Base-by-base conservation (phyloP, 495 filamentous ascomycete species). In the Aspergillus nanangensis region DNA sequence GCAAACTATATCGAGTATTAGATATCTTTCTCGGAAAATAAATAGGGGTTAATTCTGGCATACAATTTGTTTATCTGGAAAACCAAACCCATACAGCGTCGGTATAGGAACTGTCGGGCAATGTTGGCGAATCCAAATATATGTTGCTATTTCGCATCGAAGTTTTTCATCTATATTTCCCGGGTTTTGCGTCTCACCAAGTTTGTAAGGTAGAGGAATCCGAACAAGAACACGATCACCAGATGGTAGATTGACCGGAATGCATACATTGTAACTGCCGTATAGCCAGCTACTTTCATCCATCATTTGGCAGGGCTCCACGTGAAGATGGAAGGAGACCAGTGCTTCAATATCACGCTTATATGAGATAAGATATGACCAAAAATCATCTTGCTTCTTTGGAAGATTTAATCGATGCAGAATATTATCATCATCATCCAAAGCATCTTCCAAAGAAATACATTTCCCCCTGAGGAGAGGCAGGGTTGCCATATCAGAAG, bases 211-310 rank as follows among this genome's bases (percentile, higher is more conserved):
- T 44, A 72, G 39, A n/a, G 67, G 61, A 50, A 62, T 56, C 35
- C 69, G 52, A 49, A 72, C 48, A 2, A 70, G 51, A 5, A 63
- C 55, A 14, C 46, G 52, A 42, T 62, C 41, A 7, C 42, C 55
- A 27, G 51, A 35, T 29, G 33, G 20, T 8, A 36, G 31, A 21
- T 53, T 32, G 47, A 70, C 51, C 38, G 63, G 63, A 40, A 71
- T 61, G 55, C 66, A 73, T 10, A 71, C 56, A 52, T 71, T 71
- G 55, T 63, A 74, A 48, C 65, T 69, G 2, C 67, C 68, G 44
- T 44, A 53, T 11, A 66, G 41, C 66, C 68, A 74, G n/a, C 66
- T 48, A 10, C 50, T 40, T 21, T 53, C 37, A 13, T 56, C 50
- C 25, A 47, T 48, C n/a, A 65, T 29, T 8, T 43, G 48, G 41